phyloP scores from a whole-genome alignment of 1,284 basidiomycete genomes.

The Boletus sp. region DNA sequence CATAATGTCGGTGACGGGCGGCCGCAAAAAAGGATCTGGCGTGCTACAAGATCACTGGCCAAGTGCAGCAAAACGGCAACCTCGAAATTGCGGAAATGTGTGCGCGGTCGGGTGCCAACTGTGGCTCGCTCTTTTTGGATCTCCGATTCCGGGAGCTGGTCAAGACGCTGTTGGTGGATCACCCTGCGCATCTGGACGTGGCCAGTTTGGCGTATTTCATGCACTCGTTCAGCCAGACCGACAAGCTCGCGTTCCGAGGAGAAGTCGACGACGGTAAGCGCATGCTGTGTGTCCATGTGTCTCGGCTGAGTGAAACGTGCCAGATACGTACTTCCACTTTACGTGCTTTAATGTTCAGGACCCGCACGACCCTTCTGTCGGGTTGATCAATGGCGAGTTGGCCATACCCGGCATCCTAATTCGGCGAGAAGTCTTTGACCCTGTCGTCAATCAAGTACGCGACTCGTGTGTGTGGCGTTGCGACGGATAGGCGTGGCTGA shows the following conservation, averaged over 20 bases:
- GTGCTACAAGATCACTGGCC: slow-evolving; percentile 80
- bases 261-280: slow-evolving; percentile 69
- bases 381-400: slow-evolving; percentile 77
- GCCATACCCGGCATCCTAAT: slow-evolving; percentile 77
- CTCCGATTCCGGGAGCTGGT: slow-evolving; percentile 80
- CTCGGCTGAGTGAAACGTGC: slow-evolving; percentile 18
- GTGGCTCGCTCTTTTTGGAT: slow-evolving; percentile 82
- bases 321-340: slow-evolving; percentile 82
- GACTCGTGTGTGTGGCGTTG: slow-evolving; percentile 20
- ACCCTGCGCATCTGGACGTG: slow-evolving; percentile 78
- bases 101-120: slow-evolving; percentile 79
- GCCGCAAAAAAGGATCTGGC: slow-evolving; percentile 55
- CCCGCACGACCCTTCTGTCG: slow-evolving; percentile 71
- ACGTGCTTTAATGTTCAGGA: slow-evolving; percentile 81
- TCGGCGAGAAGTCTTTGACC: slow-evolving; percentile 78
- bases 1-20: slow-evolving; percentile 15
- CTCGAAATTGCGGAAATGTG: slow-evolving; percentile 87
- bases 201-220: slow-evolving; percentile 82
- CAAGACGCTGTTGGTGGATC: slow-evolving; percentile 66
- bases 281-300: slow-evolving; percentile 11
- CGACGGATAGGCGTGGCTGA: slow-evolving; percentile 6
- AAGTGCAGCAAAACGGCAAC: slow-evolving; percentile 67
- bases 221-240: slow-evolving; percentile 85
- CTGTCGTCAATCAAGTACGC: slow-evolving; percentile 71
- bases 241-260: slow-evolving; percentile 75